Evolutionary conservation across 73 alveolate species (phyloP).

Genomic region (Uronychia setigera): DNA sequence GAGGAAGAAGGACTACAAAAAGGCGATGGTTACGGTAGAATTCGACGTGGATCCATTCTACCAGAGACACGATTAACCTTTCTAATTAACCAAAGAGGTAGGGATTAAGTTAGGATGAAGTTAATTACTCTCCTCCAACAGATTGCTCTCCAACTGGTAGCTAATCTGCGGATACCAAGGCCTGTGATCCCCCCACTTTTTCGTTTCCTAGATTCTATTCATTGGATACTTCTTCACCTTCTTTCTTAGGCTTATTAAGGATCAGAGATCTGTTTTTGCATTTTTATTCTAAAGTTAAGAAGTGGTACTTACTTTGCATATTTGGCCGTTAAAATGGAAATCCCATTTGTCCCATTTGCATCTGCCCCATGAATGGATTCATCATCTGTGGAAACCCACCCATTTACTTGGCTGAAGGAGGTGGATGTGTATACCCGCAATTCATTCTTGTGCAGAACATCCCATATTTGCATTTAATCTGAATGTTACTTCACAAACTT

Average conservation of each 20-base stretch:
- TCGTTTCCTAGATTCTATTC: background rate
- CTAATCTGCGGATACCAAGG: background rate
- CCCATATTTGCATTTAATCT: conserved; percentile 48
- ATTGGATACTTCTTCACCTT: background rate
- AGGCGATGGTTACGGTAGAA: conserved; percentile 48
- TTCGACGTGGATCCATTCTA: conserved; percentile 45
- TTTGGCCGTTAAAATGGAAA: no score
- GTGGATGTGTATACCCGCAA: conserved; percentile 40
- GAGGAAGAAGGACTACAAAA: conserved; percentile 53
- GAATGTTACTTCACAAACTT: background rate
- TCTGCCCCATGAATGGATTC: background rate
- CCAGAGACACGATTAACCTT: conserved; percentile 11
- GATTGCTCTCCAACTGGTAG: no score
- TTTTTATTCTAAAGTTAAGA: background rate
- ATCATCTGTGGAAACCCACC: background rate
- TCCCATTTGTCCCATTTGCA: no score
- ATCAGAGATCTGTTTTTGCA: background rate
- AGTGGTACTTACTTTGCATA: background rate
- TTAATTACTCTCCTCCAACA: background rate
- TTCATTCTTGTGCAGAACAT: conserved; percentile 17
- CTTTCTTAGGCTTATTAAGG: background rate
- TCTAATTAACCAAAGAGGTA: background rate
- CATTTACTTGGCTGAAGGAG: background rate
- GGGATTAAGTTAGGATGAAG: background rate
- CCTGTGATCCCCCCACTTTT: background rate